Evolutionary conservation across 2,329 filamentous ascomycete genomes (phyloP).

Genomic region (Diaporthe amygdali): DNA sequence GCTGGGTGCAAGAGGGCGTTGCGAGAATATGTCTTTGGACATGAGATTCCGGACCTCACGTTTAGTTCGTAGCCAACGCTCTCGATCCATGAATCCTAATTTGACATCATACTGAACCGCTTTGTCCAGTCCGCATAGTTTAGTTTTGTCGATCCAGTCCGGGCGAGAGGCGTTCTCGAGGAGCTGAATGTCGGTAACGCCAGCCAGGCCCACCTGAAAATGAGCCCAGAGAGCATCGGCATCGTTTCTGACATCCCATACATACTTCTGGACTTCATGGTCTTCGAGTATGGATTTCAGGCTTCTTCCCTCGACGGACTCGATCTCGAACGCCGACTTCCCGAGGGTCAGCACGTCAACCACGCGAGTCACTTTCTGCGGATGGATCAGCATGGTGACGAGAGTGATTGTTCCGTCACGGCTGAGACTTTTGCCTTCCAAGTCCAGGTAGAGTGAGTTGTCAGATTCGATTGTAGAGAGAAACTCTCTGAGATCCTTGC

Average conservation of each 20-base stretch:
- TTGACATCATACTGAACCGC: constrained; percentile 22
- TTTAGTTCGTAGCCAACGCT: neutral
- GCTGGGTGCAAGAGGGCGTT: constrained; percentile 20
- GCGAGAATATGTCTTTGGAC: constrained; percentile 19
- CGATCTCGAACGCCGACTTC: constrained; percentile 25
- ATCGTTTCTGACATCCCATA: constrained; percentile 35
- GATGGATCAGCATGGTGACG: constrained; percentile 27
- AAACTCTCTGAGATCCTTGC: constrained; percentile 15
- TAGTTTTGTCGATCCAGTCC: constrained; percentile 17
- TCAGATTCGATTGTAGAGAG: constrained; percentile 18
- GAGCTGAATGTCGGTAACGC: constrained; percentile 36
- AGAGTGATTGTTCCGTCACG: constrained; percentile 29
- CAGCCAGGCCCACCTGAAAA: constrained; percentile 29
- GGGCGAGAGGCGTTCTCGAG: constrained; percentile 33
- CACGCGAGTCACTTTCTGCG: constrained; percentile 14
- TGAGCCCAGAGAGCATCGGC: constrained; percentile 34
- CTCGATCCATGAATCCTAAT: neutral
- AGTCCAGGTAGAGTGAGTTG: constrained; percentile 29
- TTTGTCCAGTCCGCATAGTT: constrained; percentile 23
- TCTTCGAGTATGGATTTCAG: constrained; percentile 31
- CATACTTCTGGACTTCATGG: constrained; percentile 26
- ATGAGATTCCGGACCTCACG: neutral
- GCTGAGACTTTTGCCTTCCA: constrained; percentile 28
- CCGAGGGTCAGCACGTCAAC: constrained; percentile 32
- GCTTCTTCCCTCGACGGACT: constrained; percentile 9